Base-by-base conservation (phyloP, 2,329 filamentous ascomycete genomes). In the Lomentospora prolificans region DNA sequence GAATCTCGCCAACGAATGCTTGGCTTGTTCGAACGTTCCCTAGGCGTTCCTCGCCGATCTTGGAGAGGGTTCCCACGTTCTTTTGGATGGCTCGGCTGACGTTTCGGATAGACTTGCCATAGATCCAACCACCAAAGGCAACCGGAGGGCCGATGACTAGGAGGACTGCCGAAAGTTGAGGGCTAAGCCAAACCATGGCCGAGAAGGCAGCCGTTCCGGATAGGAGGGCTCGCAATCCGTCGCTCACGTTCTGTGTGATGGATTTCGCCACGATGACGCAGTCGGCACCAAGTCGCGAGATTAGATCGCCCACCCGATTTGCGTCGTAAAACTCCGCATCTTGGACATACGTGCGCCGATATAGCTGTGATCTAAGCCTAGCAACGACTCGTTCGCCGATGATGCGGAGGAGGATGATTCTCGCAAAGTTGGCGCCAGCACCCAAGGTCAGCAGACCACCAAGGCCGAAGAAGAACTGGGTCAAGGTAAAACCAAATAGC, bases 301-400 rank as follows among this genome's bases (percentile, higher is more conserved):
- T 96, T 63, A 99, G 75, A 67, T 99, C 94, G 68, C 94, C 94
- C 25, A 96, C 91, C 25, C 94, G 82, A 72, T 99, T 99, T 39
- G 94, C 94, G 67, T 99, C 94, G 66, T 99, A 99, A 74, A 99
- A 99, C 66, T 97, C 94, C 57, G 94, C 94, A 69, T 99, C 94
- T 69, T 99, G 94, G n/a, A 94, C 80, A 63, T 95, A 95, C 0
- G 94, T 99, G 60, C 87, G 84, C 61, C 90, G 84, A 73, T 95
- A 99, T 3, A 99, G 82, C 66, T 90, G 87, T 14, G 91, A 92
- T 58, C 94, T 84, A 56, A 99, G 78, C 62, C 92, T 83, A 9
- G 92, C 86, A 55, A 99, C 94, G 57, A 99, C 94, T 44, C 94
- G 82, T 71, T 99, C 94, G 60, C 94, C 95, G 6, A 99, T 89